Percentiles rank a stretch among this genome's conserved stretches.
phyloP scores from a whole-genome alignment of 768 basidiomycete species.

The Coprinopsis sp. region DNA sequence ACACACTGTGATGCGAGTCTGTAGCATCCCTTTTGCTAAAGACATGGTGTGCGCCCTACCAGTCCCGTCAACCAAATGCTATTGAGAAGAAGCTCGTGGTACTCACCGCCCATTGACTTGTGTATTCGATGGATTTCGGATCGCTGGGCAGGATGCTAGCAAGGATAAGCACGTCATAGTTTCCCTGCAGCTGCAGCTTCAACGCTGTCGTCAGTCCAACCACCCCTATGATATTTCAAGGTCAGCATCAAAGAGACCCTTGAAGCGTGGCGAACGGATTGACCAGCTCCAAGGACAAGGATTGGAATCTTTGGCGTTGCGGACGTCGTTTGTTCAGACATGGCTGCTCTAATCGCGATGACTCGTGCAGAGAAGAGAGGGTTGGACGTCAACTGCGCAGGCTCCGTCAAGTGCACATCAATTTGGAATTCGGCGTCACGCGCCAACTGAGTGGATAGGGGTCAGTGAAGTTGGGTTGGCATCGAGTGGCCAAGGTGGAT shows the following conservation, averaged over 20 bases:
- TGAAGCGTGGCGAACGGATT: conserved; percentile 7
- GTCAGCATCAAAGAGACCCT: neutral
- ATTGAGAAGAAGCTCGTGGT: conserved; percentile 19
- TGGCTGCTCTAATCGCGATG: neutral
- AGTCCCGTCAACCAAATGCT: conserved; percentile 6
- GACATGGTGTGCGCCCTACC: conserved; percentile 78
- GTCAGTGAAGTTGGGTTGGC: no score
- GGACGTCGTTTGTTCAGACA: neutral
- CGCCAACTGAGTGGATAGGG: no score
- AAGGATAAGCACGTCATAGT: conserved; percentile 62
- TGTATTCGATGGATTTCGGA: conserved; percentile 67
- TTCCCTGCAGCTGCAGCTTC: conserved; percentile 58
- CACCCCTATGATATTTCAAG: conserved; percentile 62
- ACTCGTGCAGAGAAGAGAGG: neutral
- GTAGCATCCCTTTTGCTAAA: conserved; percentile 26
- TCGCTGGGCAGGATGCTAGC: conserved; percentile 73
- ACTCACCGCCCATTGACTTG: conserved; percentile 79
- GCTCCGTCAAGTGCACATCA: no score
- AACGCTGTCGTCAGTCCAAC: conserved; percentile 75
- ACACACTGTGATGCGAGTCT: conserved; percentile 8
- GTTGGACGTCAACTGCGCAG: neutral
- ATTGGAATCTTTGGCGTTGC: conserved; percentile 21
- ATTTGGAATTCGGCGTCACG: no score
- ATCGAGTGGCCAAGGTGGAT: no score
- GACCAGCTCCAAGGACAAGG: conserved; percentile 37